Percentiles rank a stretch among this genome's conserved stretches.
Evolutionary conservation across 139 green algal species (phyloP).

Genomic region (Chlamydomonas sp.): DNA sequence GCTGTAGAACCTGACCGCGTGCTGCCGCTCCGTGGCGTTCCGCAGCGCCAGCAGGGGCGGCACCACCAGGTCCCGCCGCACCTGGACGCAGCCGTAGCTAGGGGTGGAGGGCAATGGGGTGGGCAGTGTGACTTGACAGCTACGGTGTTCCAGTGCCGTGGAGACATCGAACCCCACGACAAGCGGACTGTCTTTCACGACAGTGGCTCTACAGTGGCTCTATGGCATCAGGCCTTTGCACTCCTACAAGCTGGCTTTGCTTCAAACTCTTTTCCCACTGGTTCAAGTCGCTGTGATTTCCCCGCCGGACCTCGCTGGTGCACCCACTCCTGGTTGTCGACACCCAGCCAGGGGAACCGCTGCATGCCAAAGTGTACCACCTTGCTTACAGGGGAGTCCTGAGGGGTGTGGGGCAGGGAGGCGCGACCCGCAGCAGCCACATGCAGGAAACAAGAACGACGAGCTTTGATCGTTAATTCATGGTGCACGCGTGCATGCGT

Average conservation of each 20-base stretch:
- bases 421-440: too few relatives aligned
- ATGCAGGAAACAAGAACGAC: too few relatives aligned
- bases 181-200: too few relatives aligned
- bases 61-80: constrained; percentile 28
- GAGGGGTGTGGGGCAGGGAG: too few relatives aligned
- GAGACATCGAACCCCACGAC: too few relatives aligned
- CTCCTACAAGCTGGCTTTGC: background rate
- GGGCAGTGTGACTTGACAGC: background rate
- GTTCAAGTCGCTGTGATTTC: too few relatives aligned
- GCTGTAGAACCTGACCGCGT: background rate
- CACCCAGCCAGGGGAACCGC: background rate
- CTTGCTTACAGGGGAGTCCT: constrained; percentile 2
- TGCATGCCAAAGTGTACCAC: constrained; percentile 41
- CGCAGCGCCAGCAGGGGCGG: constrained; percentile 6
- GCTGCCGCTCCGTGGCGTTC: background rate
- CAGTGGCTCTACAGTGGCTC: too few relatives aligned
- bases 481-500: too few relatives aligned
- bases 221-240: too few relatives aligned
- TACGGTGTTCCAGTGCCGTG: too few relatives aligned
- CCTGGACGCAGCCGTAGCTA: background rate
- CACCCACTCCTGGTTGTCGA: constrained; percentile 23
- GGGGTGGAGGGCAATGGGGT: background rate
- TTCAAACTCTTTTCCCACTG: too few relatives aligned
- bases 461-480: too few relatives aligned
- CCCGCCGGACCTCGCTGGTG: background rate